Evolutionary conservation across 1,284 basidiomycete species (phyloP), one percentile per base, ranked within the genome.

Genomic region (Heterobasidion occidentale): DNA sequence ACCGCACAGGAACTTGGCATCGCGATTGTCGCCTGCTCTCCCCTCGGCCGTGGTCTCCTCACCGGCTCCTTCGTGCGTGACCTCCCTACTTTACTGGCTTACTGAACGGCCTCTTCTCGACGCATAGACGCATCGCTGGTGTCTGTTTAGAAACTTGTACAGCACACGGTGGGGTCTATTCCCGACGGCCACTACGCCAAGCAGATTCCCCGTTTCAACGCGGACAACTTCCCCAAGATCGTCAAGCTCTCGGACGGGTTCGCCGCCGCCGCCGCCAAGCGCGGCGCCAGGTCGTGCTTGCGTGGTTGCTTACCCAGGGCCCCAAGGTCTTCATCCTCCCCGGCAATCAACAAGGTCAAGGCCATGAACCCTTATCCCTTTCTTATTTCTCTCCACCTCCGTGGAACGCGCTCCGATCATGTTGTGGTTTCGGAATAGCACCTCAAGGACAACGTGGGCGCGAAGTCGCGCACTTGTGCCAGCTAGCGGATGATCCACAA

Each of bases 21-120:
- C 4, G 67, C 70, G 51, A 62, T 89, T 52, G 71, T 85, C 9
- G 81, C 83, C 4, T 88, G 87, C 64, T 77, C 78, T 9, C 83
- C 83, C 0, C 72, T 87, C 14, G 84, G 82, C 4, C 71, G 83
- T 14, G 87, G 87, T 0, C 64, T 90, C 52, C 63, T 89, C 34
- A 82, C 82, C 0, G 86, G 86, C 1, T 67, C 68, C 61, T 74
- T 77, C 62, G 75, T 42, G n/a, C n/a, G 38, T 42, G 9, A 27
- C 7, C 38, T 4, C n/a, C 7, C 38, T 4, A 5, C 38, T n/a
- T 42, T n/a, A 42, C n/a, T 42, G 3, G n/a, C n/a, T n/a, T 8
- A n/a, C 38, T 8, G 38, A 42, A 42, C n/a, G 11, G 38, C 11
- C 38, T 42, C n/a, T 42, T 19, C 19, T 19, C 19, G 19, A 19